Evolutionary conservation across 495 filamentous ascomycete genomes (phyloP), one percentile per base, ranked within the genome.

Genomic region (Aspergillus taichungensis): DNA sequence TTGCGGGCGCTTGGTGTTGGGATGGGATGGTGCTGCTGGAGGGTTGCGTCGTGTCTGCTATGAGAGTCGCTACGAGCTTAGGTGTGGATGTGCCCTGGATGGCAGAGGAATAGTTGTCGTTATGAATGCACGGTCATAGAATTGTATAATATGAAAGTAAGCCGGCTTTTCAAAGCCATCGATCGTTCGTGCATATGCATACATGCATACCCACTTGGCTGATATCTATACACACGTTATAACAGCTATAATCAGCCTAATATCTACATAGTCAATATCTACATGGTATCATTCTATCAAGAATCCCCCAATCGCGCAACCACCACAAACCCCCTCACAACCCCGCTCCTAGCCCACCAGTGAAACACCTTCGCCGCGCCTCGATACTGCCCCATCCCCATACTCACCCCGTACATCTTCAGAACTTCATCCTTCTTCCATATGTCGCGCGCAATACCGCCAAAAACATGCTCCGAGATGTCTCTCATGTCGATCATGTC

Each of bases 21-120:
- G 78, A 82, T 63, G 78, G 78, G 0, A 79, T 80, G 77, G 78
- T 80, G 8, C 39, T 82, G 44, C 53, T 80, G 9, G 76, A 80
- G 50, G 78, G 78, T 7, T 82, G 78, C 45, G 56, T 78, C 10
- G 62, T 71, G 5, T 78, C 75, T 11, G 74, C 77, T 0, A 69
- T 73, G 54, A 57, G 67, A 10, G 67, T 80, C 34, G 77, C 75
- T 1, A 49, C 53, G 9, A 63, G 51, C 1, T 60, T 81, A 28
- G 74, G 62, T 3, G 72, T 79, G 10, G 50, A 68, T 12, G 59
- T 77, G n/a, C 67, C 67, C 1, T 71, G 67, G 65, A 46, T 4
- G 18, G 18, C 18, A 4, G 18, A 24, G 18, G 18, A 24, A 24
- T 24, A 24, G 18, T 24, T 24, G 18, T 24, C 4, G 18, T 24